Conservation (phyloP, 2,329 filamentous ascomycete species). For the Alternaria conjuncta region DNA sequence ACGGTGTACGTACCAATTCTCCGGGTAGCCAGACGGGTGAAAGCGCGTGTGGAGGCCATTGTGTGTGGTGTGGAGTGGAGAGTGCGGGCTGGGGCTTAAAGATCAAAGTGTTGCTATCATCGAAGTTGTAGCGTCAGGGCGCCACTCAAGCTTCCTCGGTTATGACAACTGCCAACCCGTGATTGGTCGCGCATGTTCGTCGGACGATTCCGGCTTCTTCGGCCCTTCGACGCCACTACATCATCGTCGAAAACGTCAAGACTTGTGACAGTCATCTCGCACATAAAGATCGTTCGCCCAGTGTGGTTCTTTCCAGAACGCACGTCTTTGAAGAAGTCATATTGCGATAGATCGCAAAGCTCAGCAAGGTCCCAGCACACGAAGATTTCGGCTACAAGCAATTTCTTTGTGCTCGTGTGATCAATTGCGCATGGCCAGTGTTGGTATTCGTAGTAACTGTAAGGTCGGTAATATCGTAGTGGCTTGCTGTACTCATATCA, state of each 20-base stretch:
- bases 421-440: background rate
- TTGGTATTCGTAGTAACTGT: background rate
- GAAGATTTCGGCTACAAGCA: background rate
- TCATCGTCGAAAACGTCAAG: slow-evolving; percentile 21
- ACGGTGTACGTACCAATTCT: slow-evolving; percentile 41
- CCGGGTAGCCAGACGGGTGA: slow-evolving; percentile 47
- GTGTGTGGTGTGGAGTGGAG: slow-evolving; percentile 35
- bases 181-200: slow-evolving; percentile 11
- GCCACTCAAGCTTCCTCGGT: slow-evolving; percentile 22
- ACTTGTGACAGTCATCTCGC: slow-evolving; percentile 12
- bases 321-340: background rate
- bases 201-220: slow-evolving; percentile 22
- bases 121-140: slow-evolving; percentile 21
- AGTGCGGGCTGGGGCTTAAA: slow-evolving; percentile 28
- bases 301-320: background rate
- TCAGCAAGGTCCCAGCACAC: background rate
- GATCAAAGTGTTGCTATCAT: slow-evolving; percentile 34
- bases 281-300: background rate
- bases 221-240: slow-evolving; percentile 15
- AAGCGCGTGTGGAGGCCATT: slow-evolving; percentile 49
- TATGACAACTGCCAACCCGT: slow-evolving; percentile 15
- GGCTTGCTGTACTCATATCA: background rate
- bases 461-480: background rate
- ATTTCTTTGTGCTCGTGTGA: slow-evolving; percentile 9
- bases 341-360: background rate